Percentiles rank a stretch among this genome's conserved stretches.
Conservation (phyloP, 2,329 filamentous ascomycete species). For the Ceratocystiopsis minuta region DNA sequence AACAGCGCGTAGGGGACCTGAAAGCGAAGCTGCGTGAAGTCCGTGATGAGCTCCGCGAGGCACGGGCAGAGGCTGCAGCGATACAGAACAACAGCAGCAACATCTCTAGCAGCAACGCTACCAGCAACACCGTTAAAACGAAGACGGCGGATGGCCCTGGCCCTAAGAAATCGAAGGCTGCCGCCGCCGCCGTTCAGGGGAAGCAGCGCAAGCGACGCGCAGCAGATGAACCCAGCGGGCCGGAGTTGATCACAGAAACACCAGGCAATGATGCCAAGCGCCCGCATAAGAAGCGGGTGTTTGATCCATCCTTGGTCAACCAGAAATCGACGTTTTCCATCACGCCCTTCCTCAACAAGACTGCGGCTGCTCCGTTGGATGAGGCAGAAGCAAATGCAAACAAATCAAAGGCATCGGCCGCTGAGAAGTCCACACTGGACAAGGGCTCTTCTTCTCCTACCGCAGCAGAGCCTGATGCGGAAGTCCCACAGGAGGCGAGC, state of each 20-base stretch:
- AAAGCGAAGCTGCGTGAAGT: slow-evolving; percentile 50
- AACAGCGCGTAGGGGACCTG: slow-evolving; percentile 52
- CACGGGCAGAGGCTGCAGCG: slow-evolving; percentile 19
- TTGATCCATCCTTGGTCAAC: slow-evolving; percentile 43
- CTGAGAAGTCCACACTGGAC: neutral
- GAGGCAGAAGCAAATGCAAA: slow-evolving; percentile 8
- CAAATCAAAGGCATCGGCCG: slow-evolving; percentile 1
- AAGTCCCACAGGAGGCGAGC: slow-evolving; percentile 7
- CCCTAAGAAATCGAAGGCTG: slow-evolving; percentile 17
- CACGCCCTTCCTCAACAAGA: slow-evolving; percentile 74
- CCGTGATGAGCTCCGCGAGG: slow-evolving; percentile 56
- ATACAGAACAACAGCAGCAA: slow-evolving; percentile 12
- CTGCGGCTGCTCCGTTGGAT: slow-evolving; percentile 27
- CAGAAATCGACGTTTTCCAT: slow-evolving; percentile 90
- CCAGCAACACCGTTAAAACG: too few species aligned
- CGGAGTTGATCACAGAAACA: slow-evolving; percentile 30
- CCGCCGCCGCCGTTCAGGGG: slow-evolving; percentile 10
- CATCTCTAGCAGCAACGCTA: slow-evolving; percentile 7
- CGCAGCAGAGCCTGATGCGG: neutral
- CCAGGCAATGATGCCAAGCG: slow-evolving; percentile 20
- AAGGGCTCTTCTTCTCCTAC: too few species aligned
- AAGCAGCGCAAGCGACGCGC: slow-evolving; percentile 25
- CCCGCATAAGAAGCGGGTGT: slow-evolving; percentile 35
- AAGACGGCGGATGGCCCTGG: too few species aligned
- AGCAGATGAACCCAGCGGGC: slow-evolving; percentile 23